These are phyloP conservation scores for Colletotrichum viniferum DNA, from an alignment of 2,329 filamentous ascomycete species.

Conservation along the genomic window DNA sequence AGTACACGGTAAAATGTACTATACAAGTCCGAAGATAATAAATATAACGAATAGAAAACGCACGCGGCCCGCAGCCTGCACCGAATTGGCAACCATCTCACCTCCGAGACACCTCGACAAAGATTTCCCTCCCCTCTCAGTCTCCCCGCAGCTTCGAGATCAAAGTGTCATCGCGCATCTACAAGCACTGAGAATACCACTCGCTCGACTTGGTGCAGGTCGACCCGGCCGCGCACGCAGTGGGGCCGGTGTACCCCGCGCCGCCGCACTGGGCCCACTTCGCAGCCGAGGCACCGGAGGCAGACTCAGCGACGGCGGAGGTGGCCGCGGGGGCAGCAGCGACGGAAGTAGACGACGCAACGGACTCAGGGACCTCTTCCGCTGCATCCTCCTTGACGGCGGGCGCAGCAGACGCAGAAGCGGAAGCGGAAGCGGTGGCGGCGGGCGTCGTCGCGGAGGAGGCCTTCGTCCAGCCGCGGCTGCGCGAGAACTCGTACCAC, in stretches of 20 bases:
- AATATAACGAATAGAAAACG: background rate
- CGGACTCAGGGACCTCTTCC: background rate
- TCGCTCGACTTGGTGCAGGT: constrained; percentile 42
- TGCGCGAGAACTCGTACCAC: constrained; percentile 40
- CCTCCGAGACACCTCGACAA: background rate
- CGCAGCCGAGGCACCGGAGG: constrained; percentile 20
- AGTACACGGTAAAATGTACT: background rate
- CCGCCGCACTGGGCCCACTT: constrained; percentile 43
- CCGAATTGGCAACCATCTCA: background rate
- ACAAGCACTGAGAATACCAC: constrained; percentile 47
- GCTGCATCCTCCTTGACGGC: background rate
- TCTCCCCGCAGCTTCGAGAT: too few relatives aligned
- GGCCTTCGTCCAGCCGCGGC: constrained; percentile 27
- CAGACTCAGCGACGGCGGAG: background rate
- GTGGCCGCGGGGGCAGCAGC: background rate
- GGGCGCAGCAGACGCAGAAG: background rate
- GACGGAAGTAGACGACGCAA: background rate
- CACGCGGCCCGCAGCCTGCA: background rate
- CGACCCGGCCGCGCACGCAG: constrained; percentile 34
- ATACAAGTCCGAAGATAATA: background rate
- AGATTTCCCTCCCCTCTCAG: too few relatives aligned
- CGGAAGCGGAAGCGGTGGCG: background rate
- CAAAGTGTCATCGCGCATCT: background rate
- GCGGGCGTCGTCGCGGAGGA: background rate
- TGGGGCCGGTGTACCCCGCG: constrained; percentile 37